Percentiles rank a stretch among this genome's conserved stretches.
Evolutionary conservation across 2,329 filamentous ascomycete genomes (phyloP).

Genomic region (Xylaria sp.): DNA sequence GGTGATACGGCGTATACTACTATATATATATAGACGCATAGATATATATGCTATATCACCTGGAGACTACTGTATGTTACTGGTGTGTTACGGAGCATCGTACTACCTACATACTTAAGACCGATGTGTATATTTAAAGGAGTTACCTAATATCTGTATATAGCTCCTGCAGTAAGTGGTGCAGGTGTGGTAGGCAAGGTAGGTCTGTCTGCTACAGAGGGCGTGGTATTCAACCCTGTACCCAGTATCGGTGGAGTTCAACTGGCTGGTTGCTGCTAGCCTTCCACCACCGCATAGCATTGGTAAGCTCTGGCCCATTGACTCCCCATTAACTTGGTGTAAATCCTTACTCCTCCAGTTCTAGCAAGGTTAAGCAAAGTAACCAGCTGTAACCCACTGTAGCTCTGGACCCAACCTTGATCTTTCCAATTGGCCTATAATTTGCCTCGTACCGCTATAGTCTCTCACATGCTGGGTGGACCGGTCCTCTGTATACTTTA

Average conservation of each 20-base stretch:
- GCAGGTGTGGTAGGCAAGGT: no score
- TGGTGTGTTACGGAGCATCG: no score
- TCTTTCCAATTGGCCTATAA: conserved; percentile 37
- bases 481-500: conserved; percentile 7
- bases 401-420: conserved; percentile 21
- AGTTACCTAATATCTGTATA: no score
- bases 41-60: background rate
- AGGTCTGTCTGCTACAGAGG: no score
- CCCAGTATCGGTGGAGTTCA: conserved; percentile 8
- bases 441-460: conserved; percentile 15
- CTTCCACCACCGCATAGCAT: background rate
- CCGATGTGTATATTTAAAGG: background rate
- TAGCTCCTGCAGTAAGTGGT: no score
- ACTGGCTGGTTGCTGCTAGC: background rate
- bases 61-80: background rate
- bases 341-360: conserved; percentile 23
- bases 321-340: conserved; percentile 1
- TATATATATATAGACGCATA: background rate
- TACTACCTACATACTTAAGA: no score
- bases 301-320: conserved; percentile 21
- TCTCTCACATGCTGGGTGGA: conserved; percentile 28
- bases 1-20: conserved; percentile 15
- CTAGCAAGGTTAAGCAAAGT: conserved; percentile 13
- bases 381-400: conserved; percentile 33
- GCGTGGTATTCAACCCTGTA: background rate